Conservation (phyloP, 768 basidiomycete species). For the Leucogyrophana mollusca region DNA sequence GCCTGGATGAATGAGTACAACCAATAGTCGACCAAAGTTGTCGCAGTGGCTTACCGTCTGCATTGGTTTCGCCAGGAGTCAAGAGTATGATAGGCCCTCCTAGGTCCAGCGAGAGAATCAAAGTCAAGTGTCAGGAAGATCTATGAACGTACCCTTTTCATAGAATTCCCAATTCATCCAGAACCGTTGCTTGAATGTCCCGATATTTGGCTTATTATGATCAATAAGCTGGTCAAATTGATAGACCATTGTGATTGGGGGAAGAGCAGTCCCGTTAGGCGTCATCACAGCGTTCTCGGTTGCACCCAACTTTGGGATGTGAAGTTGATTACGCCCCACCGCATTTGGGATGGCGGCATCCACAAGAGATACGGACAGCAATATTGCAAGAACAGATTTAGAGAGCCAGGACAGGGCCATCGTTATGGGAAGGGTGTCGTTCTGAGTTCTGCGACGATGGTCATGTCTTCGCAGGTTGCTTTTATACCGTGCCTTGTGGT, state of each 20-base stretch:
- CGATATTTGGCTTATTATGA: constrained; percentile 48
- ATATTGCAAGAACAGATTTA: no score
- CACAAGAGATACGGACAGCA: no score
- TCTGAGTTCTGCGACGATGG: no score
- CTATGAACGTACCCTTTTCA: constrained; percentile 35
- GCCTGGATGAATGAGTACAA: constrained; percentile 6
- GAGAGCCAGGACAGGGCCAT: no score
- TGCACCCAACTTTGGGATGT: no score
- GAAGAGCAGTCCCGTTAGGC: background rate
- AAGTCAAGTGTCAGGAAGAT: background rate
- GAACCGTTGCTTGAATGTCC: constrained; percentile 68
- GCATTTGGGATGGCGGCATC: no score
- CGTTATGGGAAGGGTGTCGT: no score
- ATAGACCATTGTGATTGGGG: constrained; percentile 29
- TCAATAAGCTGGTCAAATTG: constrained; percentile 54
- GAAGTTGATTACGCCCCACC: no score
- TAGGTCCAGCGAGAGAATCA: constrained; percentile 47
- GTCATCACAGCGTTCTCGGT: no score
- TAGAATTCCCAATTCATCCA: constrained; percentile 70
- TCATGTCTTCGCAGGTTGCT: no score
- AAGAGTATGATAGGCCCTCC: constrained; percentile 60
- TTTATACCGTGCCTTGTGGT: no score
- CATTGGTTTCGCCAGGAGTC: constrained; percentile 64
- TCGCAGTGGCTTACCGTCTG: constrained; percentile 28
- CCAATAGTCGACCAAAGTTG: constrained; percentile 2